Conservation (phyloP, 768 basidiomycete genomes). For the Xerocomellus intermedius region DNA sequence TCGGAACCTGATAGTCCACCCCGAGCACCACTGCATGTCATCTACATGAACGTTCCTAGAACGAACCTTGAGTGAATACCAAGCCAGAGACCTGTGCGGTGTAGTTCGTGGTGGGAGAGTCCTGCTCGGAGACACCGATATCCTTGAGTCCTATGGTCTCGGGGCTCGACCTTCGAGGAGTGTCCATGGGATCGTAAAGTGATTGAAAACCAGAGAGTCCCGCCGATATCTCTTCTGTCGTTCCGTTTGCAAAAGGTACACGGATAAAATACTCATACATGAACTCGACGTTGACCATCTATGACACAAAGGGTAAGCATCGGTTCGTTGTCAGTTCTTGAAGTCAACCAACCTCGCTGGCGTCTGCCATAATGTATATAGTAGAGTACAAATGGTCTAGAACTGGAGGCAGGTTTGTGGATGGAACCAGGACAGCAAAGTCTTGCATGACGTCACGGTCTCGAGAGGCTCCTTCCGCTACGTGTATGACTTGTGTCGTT, state of each 20-base stretch:
- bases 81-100: background rate
- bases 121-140: background rate
- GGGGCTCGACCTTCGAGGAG: background rate
- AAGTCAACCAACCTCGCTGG: background rate
- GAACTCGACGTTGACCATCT: slow-evolving; percentile 2
- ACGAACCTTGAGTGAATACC: background rate
- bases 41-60: background rate
- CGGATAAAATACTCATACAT: slow-evolving; percentile 21
- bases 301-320: background rate
- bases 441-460: slow-evolving; percentile 2
- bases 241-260: slow-evolving; percentile 15
- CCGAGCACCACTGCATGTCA: background rate
- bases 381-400: background rate
- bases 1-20: background rate
- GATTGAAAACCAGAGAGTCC: slow-evolving; percentile 22
- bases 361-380: too few relatives aligned
- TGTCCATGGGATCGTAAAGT: background rate
- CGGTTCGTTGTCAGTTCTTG: background rate
- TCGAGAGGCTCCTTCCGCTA: background rate
- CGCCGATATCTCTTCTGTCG: slow-evolving; percentile 10
- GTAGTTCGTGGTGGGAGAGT: background rate
- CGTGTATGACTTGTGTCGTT: slow-evolving; percentile 2
- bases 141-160: background rate
- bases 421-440: slow-evolving; percentile 19
- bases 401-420: slow-evolving; percentile 21